Percentiles rank a stretch among this genome's conserved stretches.
phyloP scores from a whole-genome alignment of 495 filamentous ascomycete species.

The Penicillium dipodomyicola region DNA sequence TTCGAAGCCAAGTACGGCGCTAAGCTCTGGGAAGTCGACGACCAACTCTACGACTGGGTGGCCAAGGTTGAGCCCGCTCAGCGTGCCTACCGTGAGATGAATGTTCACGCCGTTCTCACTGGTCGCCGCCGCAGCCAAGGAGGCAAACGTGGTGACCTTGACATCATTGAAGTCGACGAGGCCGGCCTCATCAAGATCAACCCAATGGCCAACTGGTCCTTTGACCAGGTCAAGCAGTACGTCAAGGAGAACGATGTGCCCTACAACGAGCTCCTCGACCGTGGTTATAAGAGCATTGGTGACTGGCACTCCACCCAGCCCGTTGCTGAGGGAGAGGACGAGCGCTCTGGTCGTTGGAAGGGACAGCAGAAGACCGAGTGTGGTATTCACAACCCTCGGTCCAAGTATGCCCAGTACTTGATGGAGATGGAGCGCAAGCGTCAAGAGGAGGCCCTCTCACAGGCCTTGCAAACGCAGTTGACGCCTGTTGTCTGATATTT shows the following conservation, averaged over 20 bases:
- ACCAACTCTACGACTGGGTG: slow-evolving; percentile 91
- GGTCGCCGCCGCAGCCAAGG: slow-evolving; percentile 91
- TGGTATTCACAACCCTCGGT: slow-evolving; percentile 95
- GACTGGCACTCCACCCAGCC: slow-evolving; percentile 97
- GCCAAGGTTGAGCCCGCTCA: slow-evolving; percentile 97
- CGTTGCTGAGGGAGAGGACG: slow-evolving; percentile 86
- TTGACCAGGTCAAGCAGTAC: slow-evolving; percentile 84
- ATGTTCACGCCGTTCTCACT: slow-evolving; percentile 91
- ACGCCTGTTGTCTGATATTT: slow-evolving; percentile 24
- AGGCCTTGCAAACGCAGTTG: slow-evolving; percentile 41
- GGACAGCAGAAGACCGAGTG: slow-evolving; percentile 93
- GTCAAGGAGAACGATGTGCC: slow-evolving; percentile 82
- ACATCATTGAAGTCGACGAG: slow-evolving; percentile 90
- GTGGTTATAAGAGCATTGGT: slow-evolving; percentile 93
- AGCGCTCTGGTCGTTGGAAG: slow-evolving; percentile 97
- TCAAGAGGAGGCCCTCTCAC: slow-evolving; percentile 58
- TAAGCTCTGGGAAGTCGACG: slow-evolving; percentile 79
- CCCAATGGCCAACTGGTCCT: slow-evolving; percentile 95
- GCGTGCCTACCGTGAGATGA: slow-evolving; percentile 82
- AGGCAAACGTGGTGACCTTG: slow-evolving; percentile 83
- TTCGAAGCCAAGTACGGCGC: slow-evolving; percentile 81
- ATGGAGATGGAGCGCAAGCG: slow-evolving; percentile 69
- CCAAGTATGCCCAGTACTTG: slow-evolving; percentile 83
- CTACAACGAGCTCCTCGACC: slow-evolving; percentile 87
- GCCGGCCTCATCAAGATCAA: slow-evolving; percentile 96